Evolutionary conservation across 2,329 filamentous ascomycete genomes (phyloP).

Genomic region (Sporothrix phasma): DNA sequence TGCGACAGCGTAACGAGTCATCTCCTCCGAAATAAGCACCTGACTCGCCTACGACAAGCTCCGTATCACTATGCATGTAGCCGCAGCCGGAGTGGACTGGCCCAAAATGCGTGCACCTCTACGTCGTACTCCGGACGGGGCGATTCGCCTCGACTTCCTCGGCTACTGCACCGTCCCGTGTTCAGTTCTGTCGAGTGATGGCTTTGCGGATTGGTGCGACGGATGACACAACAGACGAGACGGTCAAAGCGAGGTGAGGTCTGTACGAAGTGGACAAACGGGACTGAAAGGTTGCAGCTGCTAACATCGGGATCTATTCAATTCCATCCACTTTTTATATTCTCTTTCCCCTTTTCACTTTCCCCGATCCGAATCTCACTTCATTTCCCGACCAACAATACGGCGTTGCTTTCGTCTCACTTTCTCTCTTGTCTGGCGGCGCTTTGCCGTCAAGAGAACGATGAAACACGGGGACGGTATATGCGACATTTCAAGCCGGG

Average conservation of each 20-base stretch:
- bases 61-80: too few relatives aligned
- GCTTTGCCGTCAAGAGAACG: neutral
- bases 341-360: neutral
- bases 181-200: neutral
- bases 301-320: neutral
- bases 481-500: neutral
- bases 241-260: conserved; percentile 3
- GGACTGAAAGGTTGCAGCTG: too few relatives aligned
- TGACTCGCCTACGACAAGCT: neutral
- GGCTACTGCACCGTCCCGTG: neutral
- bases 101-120: neutral
- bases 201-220: neutral
- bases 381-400: neutral
- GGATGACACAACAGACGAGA: neutral
- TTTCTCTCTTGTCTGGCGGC: neutral
- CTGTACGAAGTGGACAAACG: too few relatives aligned
- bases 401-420: conserved; percentile 3
- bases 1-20: neutral
- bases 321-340: neutral
- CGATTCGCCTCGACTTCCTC: neutral
- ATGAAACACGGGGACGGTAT: conserved; percentile 9
- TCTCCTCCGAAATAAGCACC: neutral
- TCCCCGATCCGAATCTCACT: too few relatives aligned
- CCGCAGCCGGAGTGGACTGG: too few relatives aligned
- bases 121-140: neutral